These are phyloP conservation scores for Gaeumannomyces tritici DNA, from an alignment of 2,329 filamentous ascomycete genomes.

Conservation along the genomic window DNA sequence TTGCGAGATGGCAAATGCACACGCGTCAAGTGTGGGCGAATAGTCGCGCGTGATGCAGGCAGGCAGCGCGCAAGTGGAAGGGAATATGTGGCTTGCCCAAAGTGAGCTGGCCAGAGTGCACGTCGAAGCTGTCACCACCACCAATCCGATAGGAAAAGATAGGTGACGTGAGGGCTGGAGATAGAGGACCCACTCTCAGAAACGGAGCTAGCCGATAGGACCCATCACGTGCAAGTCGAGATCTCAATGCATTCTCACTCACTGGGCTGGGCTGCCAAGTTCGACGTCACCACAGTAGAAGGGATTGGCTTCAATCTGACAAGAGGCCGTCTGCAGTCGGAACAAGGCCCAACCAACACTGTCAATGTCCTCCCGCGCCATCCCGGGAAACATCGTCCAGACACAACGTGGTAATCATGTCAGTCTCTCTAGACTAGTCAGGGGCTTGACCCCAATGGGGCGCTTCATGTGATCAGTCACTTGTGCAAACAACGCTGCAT, in stretches of 20 bases:
- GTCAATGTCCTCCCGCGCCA: too few relatives aligned
- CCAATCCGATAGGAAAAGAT: neutral
- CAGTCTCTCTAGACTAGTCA: too few relatives aligned
- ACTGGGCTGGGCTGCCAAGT: too few relatives aligned
- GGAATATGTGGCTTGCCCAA: neutral
- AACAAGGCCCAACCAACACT: too few relatives aligned
- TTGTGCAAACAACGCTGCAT: neutral
- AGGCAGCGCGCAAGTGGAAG: neutral
- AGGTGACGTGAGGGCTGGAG: neutral
- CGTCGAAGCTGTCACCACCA: neutral
- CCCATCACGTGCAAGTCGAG: neutral
- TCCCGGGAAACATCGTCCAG: too few relatives aligned
- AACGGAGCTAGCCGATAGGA: neutral
- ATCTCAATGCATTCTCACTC: neutral
- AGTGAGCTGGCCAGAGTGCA: neutral
- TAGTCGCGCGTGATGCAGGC: neutral
- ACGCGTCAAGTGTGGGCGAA: too few relatives aligned
- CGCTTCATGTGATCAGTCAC: neutral
- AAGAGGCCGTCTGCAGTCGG: too few relatives aligned
- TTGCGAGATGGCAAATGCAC: neutral
- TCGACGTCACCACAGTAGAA: neutral
- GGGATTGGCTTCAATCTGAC: neutral
- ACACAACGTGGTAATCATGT: too few relatives aligned
- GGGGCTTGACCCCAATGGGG: too few relatives aligned
- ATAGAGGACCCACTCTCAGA: neutral